Evolutionary conservation across 2,329 filamentous ascomycete genomes (phyloP).

Genomic region (Sclerotinia sclerotiorum): DNA sequence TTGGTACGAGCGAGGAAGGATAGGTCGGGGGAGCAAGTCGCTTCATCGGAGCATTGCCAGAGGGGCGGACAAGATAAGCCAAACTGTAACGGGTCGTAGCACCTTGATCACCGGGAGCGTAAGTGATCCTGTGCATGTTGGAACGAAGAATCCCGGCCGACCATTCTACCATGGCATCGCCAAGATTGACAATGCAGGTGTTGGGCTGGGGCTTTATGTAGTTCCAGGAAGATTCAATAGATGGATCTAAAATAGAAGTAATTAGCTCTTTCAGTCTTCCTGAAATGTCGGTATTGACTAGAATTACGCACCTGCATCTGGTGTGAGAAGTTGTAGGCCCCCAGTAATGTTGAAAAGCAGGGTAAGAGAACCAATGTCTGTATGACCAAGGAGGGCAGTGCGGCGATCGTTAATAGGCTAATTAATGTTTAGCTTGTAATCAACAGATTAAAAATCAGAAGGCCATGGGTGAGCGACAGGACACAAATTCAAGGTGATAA

Average conservation of each 20-base stretch:
- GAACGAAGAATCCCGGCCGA: constrained; percentile 35
- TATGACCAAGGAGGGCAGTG: constrained; percentile 53
- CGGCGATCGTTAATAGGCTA: constrained; percentile 46
- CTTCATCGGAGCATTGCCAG: constrained; percentile 42
- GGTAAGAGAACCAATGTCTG: constrained; percentile 57
- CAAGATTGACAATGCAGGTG: constrained; percentile 41
- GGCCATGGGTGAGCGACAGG: background rate
- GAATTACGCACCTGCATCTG: constrained; percentile 34
- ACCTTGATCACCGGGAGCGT: constrained; percentile 31
- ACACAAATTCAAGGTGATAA: constrained; percentile 29
- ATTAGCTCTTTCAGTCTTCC: background rate
- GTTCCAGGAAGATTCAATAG: constrained; percentile 36
- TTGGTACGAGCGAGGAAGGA: constrained; percentile 18
- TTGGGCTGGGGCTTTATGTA: constrained; percentile 40
- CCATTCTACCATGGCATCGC: constrained; percentile 40
- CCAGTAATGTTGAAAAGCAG: constrained; percentile 52
- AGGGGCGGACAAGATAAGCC: constrained; percentile 52
- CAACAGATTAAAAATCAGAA: background rate
- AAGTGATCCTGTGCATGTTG: constrained; percentile 37
- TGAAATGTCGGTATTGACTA: background rate
- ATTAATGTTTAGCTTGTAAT: background rate
- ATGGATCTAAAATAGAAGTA: constrained; percentile 31
- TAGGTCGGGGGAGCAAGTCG: constrained; percentile 18
- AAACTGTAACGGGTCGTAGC: constrained; percentile 46
- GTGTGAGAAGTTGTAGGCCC: constrained; percentile 40